A percentile compares a stretch with the other conserved stretches of the same genome.
These are phyloP conservation scores for Venustampulla echinocandica DNA, from an alignment of 495 filamentous ascomycete genomes.

Conservation along the genomic window DNA sequence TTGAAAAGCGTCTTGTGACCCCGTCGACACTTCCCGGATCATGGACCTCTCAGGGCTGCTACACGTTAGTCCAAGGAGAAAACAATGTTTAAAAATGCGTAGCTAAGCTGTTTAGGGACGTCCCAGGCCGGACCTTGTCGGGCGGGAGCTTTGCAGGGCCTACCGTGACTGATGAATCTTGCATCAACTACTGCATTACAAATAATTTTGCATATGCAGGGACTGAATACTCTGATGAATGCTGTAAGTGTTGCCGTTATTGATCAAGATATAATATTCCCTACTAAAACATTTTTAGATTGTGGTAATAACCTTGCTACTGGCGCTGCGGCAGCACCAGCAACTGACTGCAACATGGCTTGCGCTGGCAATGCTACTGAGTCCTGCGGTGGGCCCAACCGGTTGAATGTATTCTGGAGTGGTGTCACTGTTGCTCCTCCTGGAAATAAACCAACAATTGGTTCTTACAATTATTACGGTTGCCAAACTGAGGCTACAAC, in stretches of 20 bases:
- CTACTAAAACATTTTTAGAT: constrained; percentile 37
- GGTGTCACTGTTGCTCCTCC: constrained; percentile 3
- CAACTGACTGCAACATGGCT: constrained; percentile 16
- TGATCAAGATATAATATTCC: constrained; percentile 24
- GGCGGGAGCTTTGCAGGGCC: constrained; percentile 3
- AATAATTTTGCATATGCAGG: constrained; percentile 31
- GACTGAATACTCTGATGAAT: constrained; percentile 28
- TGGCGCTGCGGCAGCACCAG: background rate
- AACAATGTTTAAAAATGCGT: background rate
- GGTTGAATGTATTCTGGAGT: constrained; percentile 21
- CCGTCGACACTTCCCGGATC: constrained; percentile 10
- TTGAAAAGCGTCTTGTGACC: constrained; percentile 1
- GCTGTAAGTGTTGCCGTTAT: constrained; percentile 7
- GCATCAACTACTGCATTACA: constrained; percentile 29
- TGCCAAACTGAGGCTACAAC: constrained; percentile 30
- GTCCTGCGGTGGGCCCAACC: constrained; percentile 26
- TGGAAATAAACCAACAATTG: constrained; percentile 7
- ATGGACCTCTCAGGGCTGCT: constrained; percentile 16
- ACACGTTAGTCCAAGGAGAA: constrained; percentile 1
- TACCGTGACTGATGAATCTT: constrained; percentile 32
- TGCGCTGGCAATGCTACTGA: constrained; percentile 20
- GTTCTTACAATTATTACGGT: constrained; percentile 5
- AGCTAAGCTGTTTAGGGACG: background rate
- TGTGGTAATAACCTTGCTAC: constrained; percentile 7
- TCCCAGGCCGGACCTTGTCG: constrained; percentile 8